Evolutionary conservation across 441 rosid genomes (phyloP).

Genomic region (Metrosideros polymorpha): DNA sequence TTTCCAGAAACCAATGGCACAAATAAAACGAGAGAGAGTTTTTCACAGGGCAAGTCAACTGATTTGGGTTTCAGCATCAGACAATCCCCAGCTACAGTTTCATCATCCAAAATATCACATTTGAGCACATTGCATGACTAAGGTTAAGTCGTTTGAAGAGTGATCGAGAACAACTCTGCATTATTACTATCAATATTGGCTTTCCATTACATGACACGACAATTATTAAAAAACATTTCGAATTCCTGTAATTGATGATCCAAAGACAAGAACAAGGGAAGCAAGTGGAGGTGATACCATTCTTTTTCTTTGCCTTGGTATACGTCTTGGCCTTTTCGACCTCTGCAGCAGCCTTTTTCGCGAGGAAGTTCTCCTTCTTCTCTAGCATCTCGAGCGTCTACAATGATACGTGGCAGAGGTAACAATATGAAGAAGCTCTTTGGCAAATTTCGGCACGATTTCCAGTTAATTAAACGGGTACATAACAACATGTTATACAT

Average conservation of each 20-base stretch:
- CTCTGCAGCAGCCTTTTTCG: background rate
- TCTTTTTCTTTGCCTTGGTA: constrained; percentile 2
- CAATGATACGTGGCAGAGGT: background rate
- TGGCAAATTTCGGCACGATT: background rate
- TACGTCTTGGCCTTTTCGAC: constrained; percentile 1
- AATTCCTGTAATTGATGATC: background rate
- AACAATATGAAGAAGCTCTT: background rate
- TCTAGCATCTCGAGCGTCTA: constrained; percentile 2
- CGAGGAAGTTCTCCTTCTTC: background rate
- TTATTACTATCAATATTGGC: background rate
- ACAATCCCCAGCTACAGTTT: background rate
- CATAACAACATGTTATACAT: background rate
- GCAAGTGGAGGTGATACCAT: background rate
- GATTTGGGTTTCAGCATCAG: background rate
- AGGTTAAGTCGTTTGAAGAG: background rate
- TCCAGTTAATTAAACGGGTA: background rate
- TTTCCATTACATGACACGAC: background rate
- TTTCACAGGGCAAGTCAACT: background rate
- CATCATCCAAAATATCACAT: background rate
- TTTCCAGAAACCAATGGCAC: background rate
- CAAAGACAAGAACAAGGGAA: background rate
- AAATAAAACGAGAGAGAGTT: background rate
- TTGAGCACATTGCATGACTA: background rate
- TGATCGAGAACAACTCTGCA: background rate
- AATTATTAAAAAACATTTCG: background rate